Conservation (phyloP, 192 early-diverging fungal species). For the Backusella sp. region DNA sequence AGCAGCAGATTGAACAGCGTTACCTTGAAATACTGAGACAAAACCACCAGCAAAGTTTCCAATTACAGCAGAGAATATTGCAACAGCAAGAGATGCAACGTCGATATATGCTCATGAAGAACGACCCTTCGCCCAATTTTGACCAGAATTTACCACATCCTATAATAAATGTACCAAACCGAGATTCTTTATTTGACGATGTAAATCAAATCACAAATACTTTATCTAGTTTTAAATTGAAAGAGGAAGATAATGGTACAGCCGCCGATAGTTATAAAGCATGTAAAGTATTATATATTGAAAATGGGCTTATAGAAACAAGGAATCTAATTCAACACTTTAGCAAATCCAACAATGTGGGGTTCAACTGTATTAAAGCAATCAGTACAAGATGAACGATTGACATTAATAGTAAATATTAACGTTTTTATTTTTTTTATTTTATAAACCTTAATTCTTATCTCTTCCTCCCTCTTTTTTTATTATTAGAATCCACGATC, state of each 20-base stretch:
- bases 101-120: background rate
- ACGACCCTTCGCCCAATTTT: background rate
- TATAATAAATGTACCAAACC: background rate
- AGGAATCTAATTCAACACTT: background rate
- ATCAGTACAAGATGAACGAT: background rate
- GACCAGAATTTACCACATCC: background rate
- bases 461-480: background rate
- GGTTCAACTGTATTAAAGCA: background rate
- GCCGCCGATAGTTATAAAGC: background rate
- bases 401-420: background rate
- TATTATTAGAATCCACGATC: background rate
- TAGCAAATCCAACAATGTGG: background rate
- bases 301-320: background rate
- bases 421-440: background rate
- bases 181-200: background rate
- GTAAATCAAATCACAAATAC: background rate
- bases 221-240: constrained; percentile 9
- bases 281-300: background rate
- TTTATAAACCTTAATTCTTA: background rate
- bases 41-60: constrained; percentile 33
- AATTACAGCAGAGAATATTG: constrained; percentile 14
- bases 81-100: background rate
- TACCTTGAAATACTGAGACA: constrained; percentile 36
- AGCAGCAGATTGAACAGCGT: constrained; percentile 38
- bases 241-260: constrained; percentile 35